Evolutionary conservation across 2,329 filamentous ascomycete genomes (phyloP).

Genomic region (Fusarium solani-melongenae): DNA sequence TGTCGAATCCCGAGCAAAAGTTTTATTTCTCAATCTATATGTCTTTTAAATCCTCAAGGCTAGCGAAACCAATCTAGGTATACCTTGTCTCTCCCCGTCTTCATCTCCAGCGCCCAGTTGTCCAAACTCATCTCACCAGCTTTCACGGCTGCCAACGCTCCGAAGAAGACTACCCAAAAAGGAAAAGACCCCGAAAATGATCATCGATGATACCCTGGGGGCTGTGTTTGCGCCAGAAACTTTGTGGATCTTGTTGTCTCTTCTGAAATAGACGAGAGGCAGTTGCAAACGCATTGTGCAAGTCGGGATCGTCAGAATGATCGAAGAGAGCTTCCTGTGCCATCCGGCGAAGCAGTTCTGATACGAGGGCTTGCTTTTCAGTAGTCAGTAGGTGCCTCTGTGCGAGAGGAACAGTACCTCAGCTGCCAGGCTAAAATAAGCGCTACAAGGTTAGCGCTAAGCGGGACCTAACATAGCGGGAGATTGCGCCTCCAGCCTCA

Average conservation of each 20-base stretch:
- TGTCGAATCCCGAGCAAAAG: neutral
- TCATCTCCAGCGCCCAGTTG: neutral
- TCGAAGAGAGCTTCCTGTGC: neutral
- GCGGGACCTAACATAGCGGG: neutral
- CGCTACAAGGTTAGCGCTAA: neutral
- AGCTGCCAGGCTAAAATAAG: neutral
- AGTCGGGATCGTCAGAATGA: neutral
- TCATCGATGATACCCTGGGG: neutral
- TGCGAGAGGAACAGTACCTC: neutral
- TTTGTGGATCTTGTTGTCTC: neutral
- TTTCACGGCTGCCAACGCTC: neutral
- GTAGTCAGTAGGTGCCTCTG: neutral
- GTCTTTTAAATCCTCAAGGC: neutral
- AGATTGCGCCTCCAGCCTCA: neutral
- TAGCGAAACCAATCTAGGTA: neutral
- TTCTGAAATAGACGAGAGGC: neutral
- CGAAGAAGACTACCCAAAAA: neutral
- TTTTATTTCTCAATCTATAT: neutral
- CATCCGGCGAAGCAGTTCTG: neutral
- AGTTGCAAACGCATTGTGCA: neutral
- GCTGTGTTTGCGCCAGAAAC: neutral
- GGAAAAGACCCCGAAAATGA: neutral
- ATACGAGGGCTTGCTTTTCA: neutral
- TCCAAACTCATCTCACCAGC: neutral
- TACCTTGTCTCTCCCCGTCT: neutral